These are phyloP conservation scores for Hypseocharis bilobata DNA, from an alignment of 441 rosid genomes.

Conservation along the genomic window DNA sequence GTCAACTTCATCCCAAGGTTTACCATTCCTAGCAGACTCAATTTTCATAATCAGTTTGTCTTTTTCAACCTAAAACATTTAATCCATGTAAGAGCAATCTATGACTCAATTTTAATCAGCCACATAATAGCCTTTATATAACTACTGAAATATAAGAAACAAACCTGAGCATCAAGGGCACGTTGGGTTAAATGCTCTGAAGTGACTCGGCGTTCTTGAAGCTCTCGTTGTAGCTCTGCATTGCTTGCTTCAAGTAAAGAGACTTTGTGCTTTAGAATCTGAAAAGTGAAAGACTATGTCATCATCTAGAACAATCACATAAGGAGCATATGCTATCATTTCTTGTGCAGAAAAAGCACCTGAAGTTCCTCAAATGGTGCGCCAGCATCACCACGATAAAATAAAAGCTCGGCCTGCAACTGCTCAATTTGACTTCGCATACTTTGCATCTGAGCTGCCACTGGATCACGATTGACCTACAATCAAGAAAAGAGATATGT, in stretches of 20 bases:
- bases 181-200: conserved; percentile 66
- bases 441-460: conserved; percentile 68
- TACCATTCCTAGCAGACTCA: conserved; percentile 71
- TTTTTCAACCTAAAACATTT: conserved; percentile 59
- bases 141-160: conserved; percentile 12
- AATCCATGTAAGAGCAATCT: conserved; percentile 10
- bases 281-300: conserved; percentile 16
- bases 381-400: conserved; percentile 62
- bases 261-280: conserved; percentile 80
- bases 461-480: conserved; percentile 85
- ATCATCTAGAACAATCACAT: conserved; percentile 15
- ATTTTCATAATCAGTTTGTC: conserved; percentile 74
- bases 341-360: conserved; percentile 30
- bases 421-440: conserved; percentile 95
- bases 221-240: conserved; percentile 61
- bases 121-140: not conserved
- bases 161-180: conserved; percentile 81
- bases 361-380: conserved; percentile 78
- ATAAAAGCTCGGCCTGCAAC: conserved; percentile 64
- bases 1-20: conserved; percentile 85
- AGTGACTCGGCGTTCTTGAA: conserved; percentile 53
- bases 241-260: conserved; percentile 85
- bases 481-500: conserved; percentile 4
- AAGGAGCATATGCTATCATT: conserved; percentile 10
- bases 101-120: conserved; percentile 6